Evolutionary conservation across 2,329 filamentous ascomycete genomes (phyloP), one percentile per base, ranked within the genome.

Genomic region (Clarireedia homoeocarpa): DNA sequence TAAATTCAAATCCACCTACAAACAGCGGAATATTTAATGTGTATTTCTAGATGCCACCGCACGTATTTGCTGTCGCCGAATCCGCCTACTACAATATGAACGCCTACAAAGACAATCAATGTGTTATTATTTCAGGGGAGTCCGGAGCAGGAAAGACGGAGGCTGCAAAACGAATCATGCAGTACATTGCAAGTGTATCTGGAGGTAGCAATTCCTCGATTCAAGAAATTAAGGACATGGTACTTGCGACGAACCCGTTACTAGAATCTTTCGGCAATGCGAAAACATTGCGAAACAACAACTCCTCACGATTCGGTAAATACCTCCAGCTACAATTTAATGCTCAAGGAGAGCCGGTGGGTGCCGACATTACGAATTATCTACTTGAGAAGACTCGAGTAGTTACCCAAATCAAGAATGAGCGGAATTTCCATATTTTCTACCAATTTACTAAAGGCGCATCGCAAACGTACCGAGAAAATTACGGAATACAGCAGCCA

Each of bases 81-180:
- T 88, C 92, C 6, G 74, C 91, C 55, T 99, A 99, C 77, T 97
- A 97, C 77, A 97, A 99, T 77, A 97, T 99, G 94, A 97, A 97
- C 73, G 92, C 91, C 48, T 99, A 99, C 79, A 90, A 90, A 69
- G 94, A 97, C 66, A 97, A 97, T 75, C 94, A 99, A 73, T 97
- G 94, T 75, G 92, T 99, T 64, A 99, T 99, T 73, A 99, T 99
- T 66, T 97, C 94, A 4, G 94, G 94, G 70, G 94, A 99, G 75
- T 97, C 94, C 2, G 94, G 94, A 70, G 94, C 94, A 36, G 94
- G 94, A 71, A 99, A 99, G 79, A 99, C 94, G 14, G 94, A 99
- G 74, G 94, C 94, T 5, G 94, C 94, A 59, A 97, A 99, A 80
- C 87, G 92, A 66, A 88, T 99, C 68, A 99, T 99, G 92, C 94